phyloP scores from a whole-genome alignment of 345 rosid genomes.

The Psidium guajava region DNA sequence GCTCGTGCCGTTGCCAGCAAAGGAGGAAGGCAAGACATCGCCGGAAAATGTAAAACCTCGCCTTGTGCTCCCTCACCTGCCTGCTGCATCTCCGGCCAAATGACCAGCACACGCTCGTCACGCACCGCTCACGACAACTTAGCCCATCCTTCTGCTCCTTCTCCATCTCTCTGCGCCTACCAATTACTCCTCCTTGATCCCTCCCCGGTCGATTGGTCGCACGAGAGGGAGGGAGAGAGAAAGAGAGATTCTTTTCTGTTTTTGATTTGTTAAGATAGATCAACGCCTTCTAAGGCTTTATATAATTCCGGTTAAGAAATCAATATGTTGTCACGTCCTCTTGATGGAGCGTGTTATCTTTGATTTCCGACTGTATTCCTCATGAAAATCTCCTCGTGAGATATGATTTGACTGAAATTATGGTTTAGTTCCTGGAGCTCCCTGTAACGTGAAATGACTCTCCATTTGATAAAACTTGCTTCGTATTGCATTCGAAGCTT shows the following conservation, averaged over 20 bases:
- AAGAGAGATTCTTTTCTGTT: background rate
- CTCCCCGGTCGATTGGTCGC: too few relatives aligned
- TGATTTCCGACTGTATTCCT: background rate
- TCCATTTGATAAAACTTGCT: background rate
- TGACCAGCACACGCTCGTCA: slow-evolving; percentile 23
- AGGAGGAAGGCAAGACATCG: slow-evolving; percentile 50
- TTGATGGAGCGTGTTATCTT: background rate
- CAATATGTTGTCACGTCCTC: background rate
- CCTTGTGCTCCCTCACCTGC: slow-evolving; percentile 43
- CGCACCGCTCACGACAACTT: slow-evolving; percentile 3
- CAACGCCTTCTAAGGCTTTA: background rate
- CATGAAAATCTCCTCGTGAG: background rate
- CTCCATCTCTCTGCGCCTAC: background rate
- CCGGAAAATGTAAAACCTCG: slow-evolving; percentile 52
- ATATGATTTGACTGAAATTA: background rate
- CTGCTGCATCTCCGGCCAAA: slow-evolving; percentile 26
- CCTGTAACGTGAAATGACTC: background rate
- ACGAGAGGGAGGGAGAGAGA: background rate
- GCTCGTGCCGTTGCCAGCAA: slow-evolving; percentile 43
- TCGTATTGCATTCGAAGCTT: background rate
- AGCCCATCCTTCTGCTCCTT: background rate
- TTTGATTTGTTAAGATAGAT: background rate
- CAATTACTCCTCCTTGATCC: background rate
- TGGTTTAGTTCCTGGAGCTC: background rate
- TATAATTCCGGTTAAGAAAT: background rate